Conservation (phyloP, 768 basidiomycete genomes). For the Xerocomellus dryophilus region DNA sequence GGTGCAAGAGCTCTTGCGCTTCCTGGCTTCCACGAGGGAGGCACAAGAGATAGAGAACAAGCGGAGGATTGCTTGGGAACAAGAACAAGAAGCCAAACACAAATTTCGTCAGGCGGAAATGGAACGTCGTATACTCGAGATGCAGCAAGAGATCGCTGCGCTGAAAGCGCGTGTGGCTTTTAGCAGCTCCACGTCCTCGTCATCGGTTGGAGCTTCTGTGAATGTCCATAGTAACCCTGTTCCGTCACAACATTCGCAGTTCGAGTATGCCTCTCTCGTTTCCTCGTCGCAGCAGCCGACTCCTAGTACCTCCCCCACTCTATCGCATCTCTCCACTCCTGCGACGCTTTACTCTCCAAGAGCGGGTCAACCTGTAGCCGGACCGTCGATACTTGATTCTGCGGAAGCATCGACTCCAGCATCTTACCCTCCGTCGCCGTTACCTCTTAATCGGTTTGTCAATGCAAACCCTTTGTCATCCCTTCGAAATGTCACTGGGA, state of each 20-base stretch:
- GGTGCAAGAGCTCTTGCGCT: conserved; percentile 60
- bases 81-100: conserved; percentile 62
- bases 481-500: conserved; percentile 25
- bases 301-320: conserved; percentile 29
- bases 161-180: conserved; percentile 42
- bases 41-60: conserved; percentile 59
- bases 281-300: conserved; percentile 28
- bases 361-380: conserved; percentile 11
- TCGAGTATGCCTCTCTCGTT: conserved; percentile 3
- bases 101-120: conserved; percentile 54
- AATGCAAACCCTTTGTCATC: conserved; percentile 11
- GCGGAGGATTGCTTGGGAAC: conserved; percentile 64
- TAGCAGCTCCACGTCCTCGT: conserved; percentile 8
- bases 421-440: conserved; percentile 15
- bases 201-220: conserved; percentile 1
- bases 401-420: conserved; percentile 3
- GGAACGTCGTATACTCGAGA: conserved; percentile 52
- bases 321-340: conserved; percentile 28
- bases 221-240: neutral
- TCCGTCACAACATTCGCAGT: conserved; percentile 8
- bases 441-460: conserved; percentile 22
- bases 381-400: conserved; percentile 3
- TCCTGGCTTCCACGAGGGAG: conserved; percentile 54
- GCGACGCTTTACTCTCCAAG: conserved; percentile 21
- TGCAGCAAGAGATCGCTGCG: conserved; percentile 51